Conservation (phyloP, 2,329 filamentous ascomycete genomes). For the Dissoconium aciculare region DNA sequence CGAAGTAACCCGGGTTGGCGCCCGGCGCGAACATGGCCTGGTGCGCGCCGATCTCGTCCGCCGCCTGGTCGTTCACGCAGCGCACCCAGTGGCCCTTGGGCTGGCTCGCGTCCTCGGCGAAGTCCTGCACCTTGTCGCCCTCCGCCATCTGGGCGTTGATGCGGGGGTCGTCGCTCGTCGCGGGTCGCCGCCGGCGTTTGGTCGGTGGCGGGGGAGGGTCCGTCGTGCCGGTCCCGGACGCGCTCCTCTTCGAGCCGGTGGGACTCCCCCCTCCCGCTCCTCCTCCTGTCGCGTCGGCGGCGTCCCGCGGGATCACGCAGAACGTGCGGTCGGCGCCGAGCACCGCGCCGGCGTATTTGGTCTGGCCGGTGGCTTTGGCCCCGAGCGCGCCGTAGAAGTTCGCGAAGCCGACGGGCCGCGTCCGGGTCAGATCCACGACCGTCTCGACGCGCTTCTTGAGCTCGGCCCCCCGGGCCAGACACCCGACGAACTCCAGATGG, state of each 20-base stretch:
- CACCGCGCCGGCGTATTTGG: slow-evolving; percentile 40
- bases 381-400: slow-evolving; percentile 83
- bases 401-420: slow-evolving; percentile 59
- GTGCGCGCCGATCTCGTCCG: slow-evolving; percentile 69
- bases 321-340: slow-evolving; percentile 67
- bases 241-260: slow-evolving; percentile 14
- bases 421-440: slow-evolving; percentile 48
- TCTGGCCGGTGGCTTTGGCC: slow-evolving; percentile 38
- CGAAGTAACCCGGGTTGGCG: slow-evolving; percentile 58
- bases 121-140: slow-evolving; percentile 22
- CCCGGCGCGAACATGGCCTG: slow-evolving; percentile 61
- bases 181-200: slow-evolving; percentile 12
- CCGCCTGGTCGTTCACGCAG: slow-evolving; percentile 63
- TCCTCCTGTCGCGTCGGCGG: slow-evolving; percentile 16
- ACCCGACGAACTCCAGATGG: slow-evolving; percentile 87
- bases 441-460: slow-evolving; percentile 57
- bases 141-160: slow-evolving; percentile 21
- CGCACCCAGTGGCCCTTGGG: slow-evolving; percentile 46
- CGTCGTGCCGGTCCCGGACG: slow-evolving; percentile 2
- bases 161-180: slow-evolving; percentile 9
- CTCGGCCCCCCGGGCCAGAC: slow-evolving; percentile 70
- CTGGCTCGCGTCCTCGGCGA: slow-evolving; percentile 18
- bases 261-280: slow-evolving; percentile 8
- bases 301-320: slow-evolving; percentile 58
- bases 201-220: slow-evolving; percentile 3